Base-by-base conservation (phyloP, 2,329 filamentous ascomycete species). In the Penicillium aurantiogriseum region DNA sequence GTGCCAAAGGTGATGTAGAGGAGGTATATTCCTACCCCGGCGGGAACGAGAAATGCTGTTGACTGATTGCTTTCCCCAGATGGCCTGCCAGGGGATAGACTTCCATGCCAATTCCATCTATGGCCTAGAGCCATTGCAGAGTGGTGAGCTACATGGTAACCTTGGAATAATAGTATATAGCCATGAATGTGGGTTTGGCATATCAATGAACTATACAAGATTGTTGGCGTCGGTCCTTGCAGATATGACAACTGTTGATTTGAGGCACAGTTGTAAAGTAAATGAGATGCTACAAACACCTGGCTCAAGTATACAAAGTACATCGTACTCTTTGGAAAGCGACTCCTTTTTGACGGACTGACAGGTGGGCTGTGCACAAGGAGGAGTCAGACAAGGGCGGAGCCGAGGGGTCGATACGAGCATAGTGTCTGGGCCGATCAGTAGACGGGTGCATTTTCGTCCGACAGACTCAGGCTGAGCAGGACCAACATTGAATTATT, bases 311-410 rank as follows among this genome's bases (percentile, higher is more conserved):
- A n/a, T n/a, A 43, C 8, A 21, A 33, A 33, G 31, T 25, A 43
- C 7, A 23, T 27, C 15, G 23, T 11, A 21, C 8, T 38, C 15
- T 7, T 21, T 42, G 35, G 43, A 31, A 19, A 25, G 8, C 3
- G 4, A 35, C 43, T 11, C n/a, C 27, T 38, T 57, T 53, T 53
- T 47, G n/a, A 36, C 6, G 11, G 15, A 46, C 17, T 27, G 19
- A 13, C 5, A 29, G 40, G 54, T 43, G 42, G 54, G 54, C 54
- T 53, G 43, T 57, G 54, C 29, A 57, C 1, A n/a, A 43, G 17
- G 11, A 50, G 29, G 31, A 39, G 35, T 54, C 25, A 45, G 40
- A 56, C 8, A n/a, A 51, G 42, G 43, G 54, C 49, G 43, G 8
- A 53, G 48, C 13, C 6, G 33, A 45, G 17, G 29, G 31, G 13